A percentile compares a stretch with the other conserved stretches of the same genome.
phyloP scores from a whole-genome alignment of 257 asterid species.

The Solanum lycopersicoides region DNA sequence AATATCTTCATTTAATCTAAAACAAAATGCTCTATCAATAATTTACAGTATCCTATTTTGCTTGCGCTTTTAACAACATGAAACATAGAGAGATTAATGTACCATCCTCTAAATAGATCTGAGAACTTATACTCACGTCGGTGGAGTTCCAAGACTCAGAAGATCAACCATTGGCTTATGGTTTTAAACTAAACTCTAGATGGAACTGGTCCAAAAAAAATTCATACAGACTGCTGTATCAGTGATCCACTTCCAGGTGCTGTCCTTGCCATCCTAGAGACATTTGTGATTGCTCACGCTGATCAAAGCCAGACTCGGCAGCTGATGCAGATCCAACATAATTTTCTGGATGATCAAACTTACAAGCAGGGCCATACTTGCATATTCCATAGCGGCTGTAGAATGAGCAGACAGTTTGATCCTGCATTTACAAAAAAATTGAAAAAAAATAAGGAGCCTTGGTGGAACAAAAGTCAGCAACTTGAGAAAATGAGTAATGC shows the following conservation, averaged over 20 bases:
- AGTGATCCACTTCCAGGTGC: conserved; percentile 34
- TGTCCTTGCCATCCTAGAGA: conserved; percentile 23
- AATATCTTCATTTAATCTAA: neutral
- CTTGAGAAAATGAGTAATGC: neutral
- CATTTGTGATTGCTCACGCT: conserved; percentile 13
- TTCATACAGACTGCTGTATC: conserved; percentile 1
- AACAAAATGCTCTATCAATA: neutral
- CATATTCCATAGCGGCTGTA: conserved; percentile 80
- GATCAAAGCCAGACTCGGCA: conserved; percentile 13
- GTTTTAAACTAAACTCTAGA: neutral
- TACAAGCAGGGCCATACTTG: conserved; percentile 89
- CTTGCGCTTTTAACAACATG: conserved; percentile 11
- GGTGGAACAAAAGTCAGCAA: neutral
- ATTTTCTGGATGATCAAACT: conserved; percentile 68
- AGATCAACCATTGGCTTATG: neutral
- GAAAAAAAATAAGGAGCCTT: neutral
- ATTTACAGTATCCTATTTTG: conserved; percentile 12
- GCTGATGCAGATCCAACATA: conserved; percentile 13
- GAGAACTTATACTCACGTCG: neutral
- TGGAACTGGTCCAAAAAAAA: neutral
- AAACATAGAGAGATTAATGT: neutral
- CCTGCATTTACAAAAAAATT: conserved; percentile 30
- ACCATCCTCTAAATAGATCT: neutral
- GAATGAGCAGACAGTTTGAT: conserved; percentile 66
- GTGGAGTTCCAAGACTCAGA: neutral